Evolutionary conservation across 345 rosid species (phyloP).

Genomic region (Adansonia digitata): DNA sequence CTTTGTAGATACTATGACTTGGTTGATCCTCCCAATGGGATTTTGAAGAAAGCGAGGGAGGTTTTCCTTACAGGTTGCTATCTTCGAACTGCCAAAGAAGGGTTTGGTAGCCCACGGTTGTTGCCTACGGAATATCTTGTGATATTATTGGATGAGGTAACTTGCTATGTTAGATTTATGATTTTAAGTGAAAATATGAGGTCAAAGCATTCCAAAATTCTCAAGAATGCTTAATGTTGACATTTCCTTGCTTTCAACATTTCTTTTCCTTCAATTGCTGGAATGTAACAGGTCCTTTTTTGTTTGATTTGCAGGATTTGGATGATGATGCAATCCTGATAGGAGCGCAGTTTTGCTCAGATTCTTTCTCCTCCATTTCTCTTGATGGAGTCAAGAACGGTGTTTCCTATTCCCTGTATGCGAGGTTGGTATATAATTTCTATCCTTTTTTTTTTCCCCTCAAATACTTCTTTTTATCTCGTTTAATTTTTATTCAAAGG

Average conservation of each 20-base stretch:
- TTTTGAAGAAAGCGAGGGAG: constrained; percentile 82
- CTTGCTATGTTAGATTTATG: background rate
- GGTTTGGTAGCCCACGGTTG: constrained; percentile 73
- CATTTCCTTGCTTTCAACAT: background rate
- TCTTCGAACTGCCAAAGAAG: constrained; percentile 90
- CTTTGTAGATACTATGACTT: constrained; percentile 68
- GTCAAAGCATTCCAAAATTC: constrained; percentile 1
- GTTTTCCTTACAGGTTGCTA: constrained; percentile 82
- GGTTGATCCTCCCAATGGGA: constrained; percentile 67
- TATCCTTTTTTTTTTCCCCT: background rate
- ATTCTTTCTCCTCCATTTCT: constrained; percentile 80
- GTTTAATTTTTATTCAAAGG: background rate
- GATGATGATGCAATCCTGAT: constrained; percentile 81
- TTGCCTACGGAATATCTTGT: constrained; percentile 94
- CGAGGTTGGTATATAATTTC: constrained; percentile 44
- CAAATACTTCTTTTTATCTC: background rate
- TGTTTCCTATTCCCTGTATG: constrained; percentile 72
- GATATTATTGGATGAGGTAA: constrained; percentile 82
- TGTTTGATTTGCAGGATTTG: constrained; percentile 50
- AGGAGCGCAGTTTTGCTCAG: constrained; percentile 81
- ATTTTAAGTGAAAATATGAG: background rate
- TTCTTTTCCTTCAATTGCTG: background rate
- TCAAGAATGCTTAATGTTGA: background rate
- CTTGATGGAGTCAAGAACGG: constrained; percentile 49
- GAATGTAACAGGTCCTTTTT: constrained; percentile 6